Base-by-base conservation (phyloP, 306 rosid genomes). In the Arachis hypogaea region DNA sequence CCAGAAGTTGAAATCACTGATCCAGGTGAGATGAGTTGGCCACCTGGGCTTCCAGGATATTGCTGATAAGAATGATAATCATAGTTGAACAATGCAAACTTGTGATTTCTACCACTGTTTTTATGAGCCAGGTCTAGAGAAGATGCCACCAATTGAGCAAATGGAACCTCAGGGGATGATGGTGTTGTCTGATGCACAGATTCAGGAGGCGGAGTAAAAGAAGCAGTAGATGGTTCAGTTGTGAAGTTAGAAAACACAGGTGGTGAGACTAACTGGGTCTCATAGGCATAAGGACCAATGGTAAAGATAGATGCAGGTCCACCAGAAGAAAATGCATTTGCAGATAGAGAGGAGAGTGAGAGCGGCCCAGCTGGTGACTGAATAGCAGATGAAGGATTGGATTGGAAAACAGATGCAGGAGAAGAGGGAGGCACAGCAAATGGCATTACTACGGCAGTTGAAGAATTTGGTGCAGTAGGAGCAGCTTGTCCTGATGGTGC, bases 101-200 rank as follows among this genome's bases (percentile, higher is more conserved):
- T 90, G 75, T 73, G 90, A 71, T 78, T 86, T 70, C 78, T 57
- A 28, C 81, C 80, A 63, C 75, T 65, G 67, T 55, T 82, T 82
- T 77, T 82, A 43, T 83, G 85, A 59, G 73, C 76, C 46, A 84
- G 83, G 66, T 82, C 88, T 47, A 88, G 72, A 6, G 91, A 84
- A 77, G 93, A 88, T 7, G 90, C 61, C 82, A 90, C 59, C 80
- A 90, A 86, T 79, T 86, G 91, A 81, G 93, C 97, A 83, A 86
- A 90, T 51, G 97, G 97, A 62, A 88, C 97, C 83, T 90, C 93
- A 71, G 97, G 93, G 69, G 93, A 90, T 68, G 96, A 86, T 68
- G 96, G 93, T 47, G 96, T 85, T 58, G 96, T 90, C 82, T 81
- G 68, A 28, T 88, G 96, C 81, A 88, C 82, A 58, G 93, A 86